Base-by-base conservation (phyloP, 805 yeast genomes). In the Candida multigemmis region DNA sequence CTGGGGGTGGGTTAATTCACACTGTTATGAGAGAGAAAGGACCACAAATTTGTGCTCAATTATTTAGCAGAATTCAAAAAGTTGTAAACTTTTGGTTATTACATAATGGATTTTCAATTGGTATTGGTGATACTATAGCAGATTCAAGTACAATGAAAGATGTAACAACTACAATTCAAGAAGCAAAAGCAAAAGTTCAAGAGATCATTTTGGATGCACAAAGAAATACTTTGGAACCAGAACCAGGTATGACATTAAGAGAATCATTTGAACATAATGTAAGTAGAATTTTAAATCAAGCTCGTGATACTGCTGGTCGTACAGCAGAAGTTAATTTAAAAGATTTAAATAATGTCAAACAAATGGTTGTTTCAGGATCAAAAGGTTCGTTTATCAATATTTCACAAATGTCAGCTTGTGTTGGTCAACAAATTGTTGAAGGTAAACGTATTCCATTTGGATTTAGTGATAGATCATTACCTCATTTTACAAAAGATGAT, bases 401-500 rank as follows among this genome's bases (percentile, higher is more conserved):
- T 53, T 94, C 99, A 14, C 97, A 87, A 64, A 91, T 91, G 98
- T 86, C 96, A 21, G 98, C 98, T 7, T 91, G 98, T 80, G 98
- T 91, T 16, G 98, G 98, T 46, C 99, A 91, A 60, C 99, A 91
- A 55, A 91, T 94, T 60, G 98, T 91, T 24, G 98, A 91, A 65
- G 99, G 99, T 74, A 91, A 84, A 57, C 94, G 99, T 72, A 89
- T 91, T 63, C 93, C 96, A 14, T 91, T 83, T 44, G 99, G 99
- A 23, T 91, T 91, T 51, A 77, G 85, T 21, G 97, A 91, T 54
- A 80, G 99, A 61, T 78, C 96, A 2, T 65, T 91, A 47, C 99
- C 99, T 8, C 99, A 91, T 58, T 91, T 91, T 55, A 86, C 97
- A 6, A 91, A 91, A 56, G 98, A 91, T 62, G 98, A 91, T 55